These are phyloP conservation scores for Ascochyta koolunga DNA, from an alignment of 2,329 filamentous ascomycete species.

Conservation along the genomic window DNA sequence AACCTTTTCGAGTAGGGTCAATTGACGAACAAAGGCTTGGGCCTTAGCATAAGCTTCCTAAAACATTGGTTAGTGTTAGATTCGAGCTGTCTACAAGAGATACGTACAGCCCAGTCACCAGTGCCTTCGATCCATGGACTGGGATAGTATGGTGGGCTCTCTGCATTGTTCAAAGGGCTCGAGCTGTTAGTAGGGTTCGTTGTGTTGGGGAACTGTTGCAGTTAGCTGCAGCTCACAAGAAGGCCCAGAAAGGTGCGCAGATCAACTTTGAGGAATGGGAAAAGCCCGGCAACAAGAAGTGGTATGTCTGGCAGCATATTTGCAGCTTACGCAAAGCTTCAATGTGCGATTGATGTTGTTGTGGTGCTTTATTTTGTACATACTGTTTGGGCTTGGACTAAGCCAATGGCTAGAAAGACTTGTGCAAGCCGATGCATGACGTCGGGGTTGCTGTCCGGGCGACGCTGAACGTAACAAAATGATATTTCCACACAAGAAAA, in stretches of 20 bases:
- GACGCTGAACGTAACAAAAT: constrained; percentile 13
- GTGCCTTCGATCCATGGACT: constrained; percentile 83
- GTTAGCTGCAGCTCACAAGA: constrained; percentile 33
- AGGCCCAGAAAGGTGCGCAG: constrained; percentile 19
- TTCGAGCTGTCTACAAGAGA: neutral
- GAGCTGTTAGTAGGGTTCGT: constrained; percentile 32
- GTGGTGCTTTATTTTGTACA: constrained; percentile 21
- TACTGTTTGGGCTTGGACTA: constrained; percentile 40
- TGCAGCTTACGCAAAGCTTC: constrained; percentile 27
- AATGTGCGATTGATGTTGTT: constrained; percentile 17
- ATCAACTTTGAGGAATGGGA: constrained; percentile 41
- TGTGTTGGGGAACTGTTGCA: constrained; percentile 40
- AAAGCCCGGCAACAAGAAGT: constrained; percentile 33
- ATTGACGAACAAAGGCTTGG: constrained; percentile 76
- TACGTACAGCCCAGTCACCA: constrained; percentile 67
- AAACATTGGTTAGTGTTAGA: neutral
- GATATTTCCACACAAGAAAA: constrained; percentile 19
- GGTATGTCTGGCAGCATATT: constrained; percentile 31
- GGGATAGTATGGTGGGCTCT: constrained; percentile 75
- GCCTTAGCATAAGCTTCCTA: constrained; percentile 73
- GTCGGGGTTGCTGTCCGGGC: constrained; percentile 28
- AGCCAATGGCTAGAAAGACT: constrained; percentile 40
- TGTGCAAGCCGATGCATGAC: constrained; percentile 46
- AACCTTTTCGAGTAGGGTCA: constrained; percentile 88
- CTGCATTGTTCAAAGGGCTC: constrained; percentile 35